phyloP scores from a whole-genome alignment of 441 rosid genomes.

The Omphalea diandra region DNA sequence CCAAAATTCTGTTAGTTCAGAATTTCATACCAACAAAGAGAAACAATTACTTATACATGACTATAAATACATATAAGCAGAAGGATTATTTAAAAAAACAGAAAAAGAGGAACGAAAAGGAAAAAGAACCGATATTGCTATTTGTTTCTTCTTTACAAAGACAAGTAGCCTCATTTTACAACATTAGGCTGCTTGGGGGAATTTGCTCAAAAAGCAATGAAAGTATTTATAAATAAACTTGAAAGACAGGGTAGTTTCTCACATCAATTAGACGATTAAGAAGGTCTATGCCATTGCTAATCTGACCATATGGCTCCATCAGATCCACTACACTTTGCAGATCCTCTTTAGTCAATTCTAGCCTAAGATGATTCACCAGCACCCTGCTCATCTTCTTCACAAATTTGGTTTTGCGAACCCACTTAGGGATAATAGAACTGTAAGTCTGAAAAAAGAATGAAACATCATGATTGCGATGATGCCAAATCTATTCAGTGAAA shows the following conservation, averaged over 20 bases:
- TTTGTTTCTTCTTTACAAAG: too few species aligned
- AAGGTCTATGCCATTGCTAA: slow-evolving; percentile 89
- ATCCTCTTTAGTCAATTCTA: slow-evolving; percentile 76
- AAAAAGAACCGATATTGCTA: slow-evolving; percentile 8
- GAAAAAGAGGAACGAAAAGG: neutral
- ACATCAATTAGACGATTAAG: slow-evolving; percentile 79
- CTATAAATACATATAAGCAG: slow-evolving; percentile 7
- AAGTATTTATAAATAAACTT: slow-evolving; percentile 10
- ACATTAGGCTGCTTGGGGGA: slow-evolving; percentile 3
- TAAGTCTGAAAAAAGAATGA: slow-evolving; percentile 50
- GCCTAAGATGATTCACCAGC: slow-evolving; percentile 97
- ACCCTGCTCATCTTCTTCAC: slow-evolving; percentile 58
- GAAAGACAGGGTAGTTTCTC: slow-evolving; percentile 29
- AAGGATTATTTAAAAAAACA: neutral
- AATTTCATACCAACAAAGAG: slow-evolving; percentile 10
- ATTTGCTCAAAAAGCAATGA: slow-evolving; percentile 5
- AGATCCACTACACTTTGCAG: slow-evolving; percentile 86
- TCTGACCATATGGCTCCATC: slow-evolving; percentile 98
- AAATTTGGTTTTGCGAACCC: slow-evolving; percentile 64
- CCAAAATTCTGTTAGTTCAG: slow-evolving; percentile 24
- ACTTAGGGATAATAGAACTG: slow-evolving; percentile 57
- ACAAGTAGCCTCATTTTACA: neutral
- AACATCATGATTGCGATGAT: slow-evolving; percentile 9
- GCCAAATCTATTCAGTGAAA: neutral
- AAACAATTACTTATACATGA: slow-evolving; percentile 3